Percentiles rank a stretch among this genome's conserved stretches.
Evolutionary conservation across 169 alveolate genomes (phyloP).

Genomic region (Cryptosporidium meleagridis): DNA sequence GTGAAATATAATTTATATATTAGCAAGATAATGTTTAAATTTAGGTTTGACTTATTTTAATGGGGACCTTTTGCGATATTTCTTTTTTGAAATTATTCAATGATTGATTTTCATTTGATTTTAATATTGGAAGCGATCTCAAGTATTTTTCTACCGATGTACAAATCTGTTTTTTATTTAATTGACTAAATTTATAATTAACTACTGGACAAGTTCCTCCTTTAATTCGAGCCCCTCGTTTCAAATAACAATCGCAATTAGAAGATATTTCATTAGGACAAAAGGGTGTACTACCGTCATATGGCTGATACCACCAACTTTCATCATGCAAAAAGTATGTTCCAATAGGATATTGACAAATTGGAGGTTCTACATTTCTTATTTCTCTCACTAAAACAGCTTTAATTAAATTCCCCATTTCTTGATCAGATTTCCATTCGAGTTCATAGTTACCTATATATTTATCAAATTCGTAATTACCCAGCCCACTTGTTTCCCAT

Average conservation of each 20-base stretch:
- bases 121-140: neutral
- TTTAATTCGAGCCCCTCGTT: constrained; percentile 42
- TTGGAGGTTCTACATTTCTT: constrained; percentile 62
- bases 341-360: constrained; percentile 64
- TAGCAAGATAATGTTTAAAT: neutral
- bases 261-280: constrained; percentile 59
- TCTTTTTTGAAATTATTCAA: neutral
- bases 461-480: constrained; percentile 25
- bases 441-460: constrained; percentile 59
- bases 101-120: constrained; percentile 8
- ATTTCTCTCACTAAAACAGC: constrained; percentile 71
- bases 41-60: neutral
- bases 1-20: neutral
- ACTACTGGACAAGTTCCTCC: constrained; percentile 49
- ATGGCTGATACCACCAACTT: constrained; percentile 75
- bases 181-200: constrained; percentile 4
- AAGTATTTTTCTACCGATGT: neutral
- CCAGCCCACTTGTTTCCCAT: constrained; percentile 75
- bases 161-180: neutral
- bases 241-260: constrained; percentile 19
- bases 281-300: constrained; percentile 76
- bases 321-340: constrained; percentile 58
- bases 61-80: neutral
- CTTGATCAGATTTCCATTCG: constrained; percentile 72
- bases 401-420: constrained; percentile 19